A percentile compares a stretch with the other conserved stretches of the same genome.
These are phyloP conservation scores for Pichia sp. DNA, from an alignment of 1,139 yeast species.

Conservation along the genomic window DNA sequence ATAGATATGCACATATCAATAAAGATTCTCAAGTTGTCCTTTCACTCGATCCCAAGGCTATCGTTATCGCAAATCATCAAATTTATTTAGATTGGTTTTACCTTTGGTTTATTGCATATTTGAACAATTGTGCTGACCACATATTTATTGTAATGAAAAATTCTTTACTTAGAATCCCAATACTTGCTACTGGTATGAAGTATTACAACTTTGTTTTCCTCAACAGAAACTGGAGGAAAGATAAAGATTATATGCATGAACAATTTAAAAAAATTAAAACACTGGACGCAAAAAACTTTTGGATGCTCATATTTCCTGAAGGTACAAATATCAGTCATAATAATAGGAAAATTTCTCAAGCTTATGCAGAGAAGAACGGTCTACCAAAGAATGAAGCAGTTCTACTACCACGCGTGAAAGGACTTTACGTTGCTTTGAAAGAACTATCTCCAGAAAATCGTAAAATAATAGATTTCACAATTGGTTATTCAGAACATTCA, in stretches of 20 bases:
- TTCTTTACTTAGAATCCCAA: slow-evolving; percentile 65
- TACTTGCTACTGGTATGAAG: slow-evolving; percentile 84
- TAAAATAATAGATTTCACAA: slow-evolving; percentile 73
- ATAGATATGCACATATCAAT: slow-evolving; percentile 22
- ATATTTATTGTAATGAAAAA: slow-evolving; percentile 71
- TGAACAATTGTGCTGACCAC: slow-evolving; percentile 56
- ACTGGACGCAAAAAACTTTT: slow-evolving; percentile 31
- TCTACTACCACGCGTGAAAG: slow-evolving; percentile 75
- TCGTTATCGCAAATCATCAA: slow-evolving; percentile 80
- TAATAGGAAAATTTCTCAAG: slow-evolving; percentile 52
- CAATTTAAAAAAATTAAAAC: slow-evolving; percentile 36
- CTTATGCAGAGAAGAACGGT: slow-evolving; percentile 42
- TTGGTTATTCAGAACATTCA: slow-evolving; percentile 68
- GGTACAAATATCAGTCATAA: slow-evolving; percentile 79
- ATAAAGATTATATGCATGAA: slow-evolving; percentile 51
- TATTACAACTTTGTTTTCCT: slow-evolving; percentile 73
- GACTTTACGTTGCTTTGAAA: slow-evolving; percentile 60
- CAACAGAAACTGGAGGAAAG: slow-evolving; percentile 78
- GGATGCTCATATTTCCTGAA: slow-evolving; percentile 76
- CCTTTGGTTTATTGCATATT: slow-evolving; percentile 80
- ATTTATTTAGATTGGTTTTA: slow-evolving; percentile 93
- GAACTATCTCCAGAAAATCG: slow-evolving; percentile 54
- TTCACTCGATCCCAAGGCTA: slow-evolving; percentile 40
- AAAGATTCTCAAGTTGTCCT: slow-evolving; percentile 12
- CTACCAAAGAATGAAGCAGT: slow-evolving; percentile 42